These are phyloP conservation scores for Pichia sp. DNA, from an alignment of 1,139 yeast genomes.

Conservation along the genomic window DNA sequence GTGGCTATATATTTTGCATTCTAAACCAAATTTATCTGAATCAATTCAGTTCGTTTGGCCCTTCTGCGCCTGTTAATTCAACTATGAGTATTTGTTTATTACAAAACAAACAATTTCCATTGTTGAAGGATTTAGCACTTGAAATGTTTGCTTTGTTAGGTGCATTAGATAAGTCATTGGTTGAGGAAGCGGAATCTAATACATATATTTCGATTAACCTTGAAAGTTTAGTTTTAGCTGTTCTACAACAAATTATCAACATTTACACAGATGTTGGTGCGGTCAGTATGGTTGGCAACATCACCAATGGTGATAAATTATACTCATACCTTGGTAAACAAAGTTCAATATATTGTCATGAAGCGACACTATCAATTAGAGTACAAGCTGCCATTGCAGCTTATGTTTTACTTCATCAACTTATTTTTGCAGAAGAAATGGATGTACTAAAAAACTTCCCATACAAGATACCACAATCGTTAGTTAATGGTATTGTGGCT, in stretches of 20 bases:
- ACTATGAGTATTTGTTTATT: conserved; percentile 24
- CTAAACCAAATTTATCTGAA: conserved; percentile 27
- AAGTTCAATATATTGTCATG: conserved; percentile 22
- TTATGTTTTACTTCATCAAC: conserved; percentile 32
- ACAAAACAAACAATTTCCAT: conserved; percentile 21
- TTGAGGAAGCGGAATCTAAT: conserved; percentile 14
- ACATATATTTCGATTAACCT: conserved; percentile 22
- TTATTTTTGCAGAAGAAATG: conserved; percentile 28
- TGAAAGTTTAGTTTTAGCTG: conserved; percentile 20
- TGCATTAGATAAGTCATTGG: conserved; percentile 12
- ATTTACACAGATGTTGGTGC: conserved; percentile 20
- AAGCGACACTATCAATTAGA: conserved; percentile 32
- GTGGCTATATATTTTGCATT: conserved; percentile 32
- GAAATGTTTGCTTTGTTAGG: conserved; percentile 18
- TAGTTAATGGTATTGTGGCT: conserved; percentile 36
- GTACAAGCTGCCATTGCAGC: conserved; percentile 38
- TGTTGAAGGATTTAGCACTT: conserved; percentile 19
- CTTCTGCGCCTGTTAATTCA: conserved; percentile 22
- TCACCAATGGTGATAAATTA: conserved; percentile 21
- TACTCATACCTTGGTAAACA: conserved; percentile 20
- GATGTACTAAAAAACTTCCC: conserved; percentile 19
- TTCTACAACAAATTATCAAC: conserved; percentile 20
- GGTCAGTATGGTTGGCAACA: conserved; percentile 17
- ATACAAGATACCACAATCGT: conserved; percentile 27
- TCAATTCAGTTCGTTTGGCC: conserved; percentile 19